A percentile compares a stretch with the other conserved stretches of the same genome.
Evolutionary conservation across 1,284 basidiomycete species (phyloP).

Genomic region (Austroboletus niveus): DNA sequence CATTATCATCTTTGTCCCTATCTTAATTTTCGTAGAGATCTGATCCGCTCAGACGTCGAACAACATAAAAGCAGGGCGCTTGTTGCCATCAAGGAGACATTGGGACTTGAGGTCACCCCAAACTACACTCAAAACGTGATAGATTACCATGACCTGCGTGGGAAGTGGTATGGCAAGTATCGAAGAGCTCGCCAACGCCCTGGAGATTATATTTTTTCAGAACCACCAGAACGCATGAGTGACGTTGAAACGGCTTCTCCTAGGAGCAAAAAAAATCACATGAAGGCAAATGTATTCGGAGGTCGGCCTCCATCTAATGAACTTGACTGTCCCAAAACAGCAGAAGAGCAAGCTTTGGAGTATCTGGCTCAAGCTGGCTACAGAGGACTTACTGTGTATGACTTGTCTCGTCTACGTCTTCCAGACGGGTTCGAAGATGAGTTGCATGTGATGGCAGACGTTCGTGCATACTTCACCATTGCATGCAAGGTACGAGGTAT

Average conservation of each 20-base stretch:
- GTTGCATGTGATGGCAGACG: constrained; percentile 47
- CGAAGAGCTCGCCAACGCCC: constrained; percentile 9
- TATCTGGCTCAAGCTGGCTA: constrained; percentile 26
- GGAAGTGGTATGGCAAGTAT: constrained; percentile 20
- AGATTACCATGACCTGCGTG: constrained; percentile 25
- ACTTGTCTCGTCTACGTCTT: constrained; percentile 20
- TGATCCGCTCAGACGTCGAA: constrained; percentile 25
- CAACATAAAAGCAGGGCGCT: constrained; percentile 13
- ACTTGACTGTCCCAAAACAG: too few species aligned
- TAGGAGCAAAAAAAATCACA: background rate
- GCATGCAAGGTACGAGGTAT: constrained; percentile 40
- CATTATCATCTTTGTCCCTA: too few species aligned
- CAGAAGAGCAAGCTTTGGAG: constrained; percentile 9
- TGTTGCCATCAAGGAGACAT: constrained; percentile 16
- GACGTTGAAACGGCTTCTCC: too few species aligned
- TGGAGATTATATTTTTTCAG: background rate
- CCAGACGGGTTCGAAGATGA: constrained; percentile 36
- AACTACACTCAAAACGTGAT: constrained; percentile 35
- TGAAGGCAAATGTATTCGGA: too few species aligned
- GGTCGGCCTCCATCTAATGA: too few species aligned
- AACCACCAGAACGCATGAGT: background rate
- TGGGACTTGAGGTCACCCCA: constrained; percentile 29
- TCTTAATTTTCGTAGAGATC: constrained; percentile 9
- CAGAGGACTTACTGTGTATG: constrained; percentile 10
- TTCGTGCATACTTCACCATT: constrained; percentile 52